These are phyloP conservation scores for Boletus tylopilopsis DNA, from an alignment of 768 basidiomycete genomes.

Conservation along the genomic window DNA sequence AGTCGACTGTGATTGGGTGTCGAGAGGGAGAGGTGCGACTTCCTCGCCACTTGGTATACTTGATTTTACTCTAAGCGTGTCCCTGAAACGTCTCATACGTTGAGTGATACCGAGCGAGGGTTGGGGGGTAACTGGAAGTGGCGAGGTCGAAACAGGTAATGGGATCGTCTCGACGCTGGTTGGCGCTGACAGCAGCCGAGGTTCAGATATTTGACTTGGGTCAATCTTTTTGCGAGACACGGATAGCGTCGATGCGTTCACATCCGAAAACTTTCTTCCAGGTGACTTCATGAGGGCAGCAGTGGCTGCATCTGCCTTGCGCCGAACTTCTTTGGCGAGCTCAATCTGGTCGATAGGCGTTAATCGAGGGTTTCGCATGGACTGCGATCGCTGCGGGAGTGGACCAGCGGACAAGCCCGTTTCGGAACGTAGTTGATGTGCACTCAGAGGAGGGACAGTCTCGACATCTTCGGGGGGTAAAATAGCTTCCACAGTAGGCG, in stretches of 20 bases:
- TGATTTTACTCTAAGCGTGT: constrained; percentile 58
- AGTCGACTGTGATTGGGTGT: constrained; percentile 36
- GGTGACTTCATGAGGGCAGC: constrained; percentile 52
- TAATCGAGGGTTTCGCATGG: constrained; percentile 38
- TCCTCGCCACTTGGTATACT: constrained; percentile 51
- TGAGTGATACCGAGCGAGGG: constrained; percentile 56
- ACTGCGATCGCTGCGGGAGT: constrained; percentile 29
- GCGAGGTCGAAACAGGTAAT: constrained; percentile 38
- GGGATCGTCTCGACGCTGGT: constrained; percentile 68
- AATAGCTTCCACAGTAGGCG: constrained; percentile 36
- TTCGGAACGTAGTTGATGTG: constrained; percentile 1
- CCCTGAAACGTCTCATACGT: constrained; percentile 68
- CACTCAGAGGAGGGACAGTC: constrained; percentile 1
- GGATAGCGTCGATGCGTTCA: constrained; percentile 40
- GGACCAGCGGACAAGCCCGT: constrained; percentile 14
- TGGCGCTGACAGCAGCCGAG: constrained; percentile 61
- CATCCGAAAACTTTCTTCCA: constrained; percentile 38
- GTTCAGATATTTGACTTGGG: constrained; percentile 61
- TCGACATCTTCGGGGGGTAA: constrained; percentile 22
- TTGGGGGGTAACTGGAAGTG: constrained; percentile 33
- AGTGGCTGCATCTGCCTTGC: constrained; percentile 65
- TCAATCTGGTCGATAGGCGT: constrained; percentile 48
- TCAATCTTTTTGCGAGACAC: constrained; percentile 53
- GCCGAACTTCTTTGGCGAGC: constrained; percentile 62
- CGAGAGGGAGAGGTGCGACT: constrained; percentile 40